Base-by-base conservation (phyloP, 805 yeast genomes). In the Naumovozyma dairenensis region DNA sequence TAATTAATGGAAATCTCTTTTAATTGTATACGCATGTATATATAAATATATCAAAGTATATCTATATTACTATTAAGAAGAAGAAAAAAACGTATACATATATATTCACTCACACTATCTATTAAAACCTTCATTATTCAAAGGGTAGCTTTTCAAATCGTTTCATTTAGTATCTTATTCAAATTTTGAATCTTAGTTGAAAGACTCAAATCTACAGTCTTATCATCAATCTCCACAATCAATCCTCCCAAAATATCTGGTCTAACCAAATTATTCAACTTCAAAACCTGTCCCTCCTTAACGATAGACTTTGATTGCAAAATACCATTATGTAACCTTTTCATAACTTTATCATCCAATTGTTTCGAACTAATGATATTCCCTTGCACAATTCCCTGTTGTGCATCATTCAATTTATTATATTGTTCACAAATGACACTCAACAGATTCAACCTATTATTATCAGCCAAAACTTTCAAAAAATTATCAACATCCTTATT, bases 241-340 rank as follows among this genome's bases (percentile, higher is more conserved):
- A 92, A 74, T 54, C 98, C 98, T 58, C 98, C 98, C 61, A 83
- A 71, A 59, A 92, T 83, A 46, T 81, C 92, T 45, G 95, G 84
- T 68, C 85, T 77, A 43, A 89, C 82, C 45, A 69, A 70, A 71
- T 86, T 89, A 49, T 75, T 66, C 51, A 92, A 68, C 69, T 80
- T 80, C 62, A 92, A 75, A 51, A 89, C 74, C 72, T 87, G 81
- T 53, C 84, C 89, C 37, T 69, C 63, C 49, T 94, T 95, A n/a
- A n/a, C n/a, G 42, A 89, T 94, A 55, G 77, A 80, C 48, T 71
- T 63, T 31, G 96, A 86, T 59, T 69, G 74, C 45, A 80, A 61
- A 53, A 92, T 73, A 40, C 96, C 77, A 47, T 79, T 59, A 62
- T 81, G 80, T 55, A 92, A 69, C 67, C 82, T 83, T 60, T 67